Conservation (phyloP, 2,329 filamentous ascomycete genomes). For the Niveomyces coronatus region DNA sequence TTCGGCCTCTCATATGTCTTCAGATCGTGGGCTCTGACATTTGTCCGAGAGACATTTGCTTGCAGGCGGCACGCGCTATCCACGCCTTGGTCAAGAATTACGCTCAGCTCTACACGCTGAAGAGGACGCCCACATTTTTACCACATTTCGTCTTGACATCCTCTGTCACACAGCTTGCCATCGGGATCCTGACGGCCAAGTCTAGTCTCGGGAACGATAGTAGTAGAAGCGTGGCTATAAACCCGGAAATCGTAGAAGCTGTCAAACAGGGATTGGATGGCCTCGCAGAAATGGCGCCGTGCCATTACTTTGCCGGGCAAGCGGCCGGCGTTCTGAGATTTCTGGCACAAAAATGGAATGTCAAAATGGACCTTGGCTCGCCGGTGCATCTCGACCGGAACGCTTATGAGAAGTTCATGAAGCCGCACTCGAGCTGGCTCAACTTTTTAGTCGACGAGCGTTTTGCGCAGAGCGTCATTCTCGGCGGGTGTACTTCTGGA, state of each 20-base stretch:
- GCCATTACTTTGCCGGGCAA: slow-evolving; percentile 50
- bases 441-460: slow-evolving; percentile 36
- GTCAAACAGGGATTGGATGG: slow-evolving; percentile 46
- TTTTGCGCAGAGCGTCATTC: neutral
- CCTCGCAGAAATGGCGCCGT: slow-evolving; percentile 50
- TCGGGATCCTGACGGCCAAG: slow-evolving; percentile 29
- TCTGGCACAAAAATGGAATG: slow-evolving; percentile 48
- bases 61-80: slow-evolving; percentile 49
- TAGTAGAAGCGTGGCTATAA: slow-evolving; percentile 24
- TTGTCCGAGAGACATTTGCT: slow-evolving; percentile 54
- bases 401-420: slow-evolving; percentile 32
- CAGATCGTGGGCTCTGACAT: slow-evolving; percentile 53
- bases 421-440: slow-evolving; percentile 39
- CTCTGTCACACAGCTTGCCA: slow-evolving; percentile 49
- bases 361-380: slow-evolving; percentile 36
- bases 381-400: slow-evolving; percentile 19
- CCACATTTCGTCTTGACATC: slow-evolving; percentile 53
- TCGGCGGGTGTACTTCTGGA: neutral
- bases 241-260: slow-evolving; percentile 31
- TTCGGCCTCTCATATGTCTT: slow-evolving; percentile 59
- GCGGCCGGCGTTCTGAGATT: slow-evolving; percentile 49
- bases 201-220: slow-evolving; percentile 17
- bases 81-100: slow-evolving; percentile 46
- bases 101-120: slow-evolving; percentile 46
- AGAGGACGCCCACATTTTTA: slow-evolving; percentile 49